Conservation (phyloP, 108 stramenopile genomes). For the Pseudonitzschia multiseries region DNA sequence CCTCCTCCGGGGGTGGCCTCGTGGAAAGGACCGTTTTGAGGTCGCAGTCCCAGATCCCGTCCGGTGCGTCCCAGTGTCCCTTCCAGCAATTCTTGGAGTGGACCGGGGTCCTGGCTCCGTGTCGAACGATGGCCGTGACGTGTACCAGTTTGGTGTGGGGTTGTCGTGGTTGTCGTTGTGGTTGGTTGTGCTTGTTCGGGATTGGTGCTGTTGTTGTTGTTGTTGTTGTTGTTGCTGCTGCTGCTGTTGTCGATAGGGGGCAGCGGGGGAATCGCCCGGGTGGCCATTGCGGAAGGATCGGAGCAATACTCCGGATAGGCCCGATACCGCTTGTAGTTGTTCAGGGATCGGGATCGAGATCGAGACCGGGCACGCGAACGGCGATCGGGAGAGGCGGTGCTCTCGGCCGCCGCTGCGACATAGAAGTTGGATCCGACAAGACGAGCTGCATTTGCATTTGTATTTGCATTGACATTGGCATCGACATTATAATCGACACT, state of each 20-base stretch:
- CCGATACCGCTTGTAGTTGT: slow-evolving; percentile 15
- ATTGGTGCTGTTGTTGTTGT: slow-evolving; percentile 11
- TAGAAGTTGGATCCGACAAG: no score
- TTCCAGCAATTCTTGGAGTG: slow-evolving; percentile 48
- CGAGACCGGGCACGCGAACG: background rate
- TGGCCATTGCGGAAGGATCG: slow-evolving; percentile 57
- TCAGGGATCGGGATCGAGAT: no score
- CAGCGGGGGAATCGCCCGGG: background rate
- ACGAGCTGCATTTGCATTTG: no score
- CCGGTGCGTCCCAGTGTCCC: slow-evolving; percentile 54
- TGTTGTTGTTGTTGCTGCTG: slow-evolving; percentile 12
- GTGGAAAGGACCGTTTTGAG: slow-evolving; percentile 56
- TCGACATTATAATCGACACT: no score
- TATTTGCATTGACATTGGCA: no score
- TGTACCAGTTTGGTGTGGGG: slow-evolving; percentile 51
- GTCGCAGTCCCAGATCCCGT: slow-evolving; percentile 71
- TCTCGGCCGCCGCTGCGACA: no score
- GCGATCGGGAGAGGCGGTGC: no score
- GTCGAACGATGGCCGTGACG: slow-evolving; percentile 72
- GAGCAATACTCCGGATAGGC: slow-evolving; percentile 75
- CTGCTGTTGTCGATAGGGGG: background rate
- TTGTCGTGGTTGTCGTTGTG: background rate
- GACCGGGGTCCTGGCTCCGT: slow-evolving; percentile 64
- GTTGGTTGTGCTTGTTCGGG: no score
- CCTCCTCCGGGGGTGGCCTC: slow-evolving; percentile 17